Evolutionary conservation across 2,329 filamentous ascomycete species (phyloP).

Genomic region (Aquanectria penicillioides): DNA sequence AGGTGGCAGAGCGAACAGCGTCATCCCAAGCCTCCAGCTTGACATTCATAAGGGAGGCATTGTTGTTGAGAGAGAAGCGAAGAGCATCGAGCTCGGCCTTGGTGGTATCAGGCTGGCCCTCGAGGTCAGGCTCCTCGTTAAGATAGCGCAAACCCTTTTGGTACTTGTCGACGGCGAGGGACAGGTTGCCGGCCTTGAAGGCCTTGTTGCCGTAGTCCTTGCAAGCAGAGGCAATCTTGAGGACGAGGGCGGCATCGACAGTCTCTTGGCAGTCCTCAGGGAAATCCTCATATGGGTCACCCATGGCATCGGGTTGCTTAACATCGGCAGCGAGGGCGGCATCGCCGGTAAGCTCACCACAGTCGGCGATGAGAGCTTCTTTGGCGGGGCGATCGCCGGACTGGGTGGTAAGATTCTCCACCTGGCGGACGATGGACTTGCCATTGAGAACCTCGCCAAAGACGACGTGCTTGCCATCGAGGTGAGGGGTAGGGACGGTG

Average conservation of each 20-base stretch:
- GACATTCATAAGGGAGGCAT: slow-evolving; percentile 84
- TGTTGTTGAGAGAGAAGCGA: slow-evolving; percentile 88
- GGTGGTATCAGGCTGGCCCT: slow-evolving; percentile 76
- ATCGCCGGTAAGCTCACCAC: slow-evolving; percentile 82
- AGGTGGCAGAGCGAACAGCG: slow-evolving; percentile 74
- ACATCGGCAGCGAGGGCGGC: slow-evolving; percentile 73
- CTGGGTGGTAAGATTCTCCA: slow-evolving; percentile 84
- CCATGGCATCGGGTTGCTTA: slow-evolving; percentile 80
- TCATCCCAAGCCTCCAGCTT: slow-evolving; percentile 81
- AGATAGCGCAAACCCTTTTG: slow-evolving; percentile 92
- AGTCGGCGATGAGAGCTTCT: slow-evolving; percentile 81
- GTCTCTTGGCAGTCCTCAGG: slow-evolving; percentile 80
- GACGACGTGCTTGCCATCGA: slow-evolving; percentile 96
- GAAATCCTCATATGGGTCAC: slow-evolving; percentile 95
- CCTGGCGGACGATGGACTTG: slow-evolving; percentile 88
- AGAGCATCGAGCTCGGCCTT: slow-evolving; percentile 75
- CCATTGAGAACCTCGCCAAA: slow-evolving; percentile 94
- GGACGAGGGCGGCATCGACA: slow-evolving; percentile 73
- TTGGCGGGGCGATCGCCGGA: slow-evolving; percentile 79
- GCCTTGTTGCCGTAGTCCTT: slow-evolving; percentile 94
- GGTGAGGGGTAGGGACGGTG: slow-evolving; percentile 91
- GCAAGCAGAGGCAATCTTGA: slow-evolving; percentile 83
- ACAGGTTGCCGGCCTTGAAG: slow-evolving; percentile 81
- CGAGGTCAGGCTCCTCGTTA: slow-evolving; percentile 81
- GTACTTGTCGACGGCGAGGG: slow-evolving; percentile 86